A percentile compares a stretch with the other conserved stretches of the same genome.
Evolutionary conservation across 225 moss, liverwort and hornwort genomes (phyloP).

Genomic region (Marchantia polymorpha): DNA sequence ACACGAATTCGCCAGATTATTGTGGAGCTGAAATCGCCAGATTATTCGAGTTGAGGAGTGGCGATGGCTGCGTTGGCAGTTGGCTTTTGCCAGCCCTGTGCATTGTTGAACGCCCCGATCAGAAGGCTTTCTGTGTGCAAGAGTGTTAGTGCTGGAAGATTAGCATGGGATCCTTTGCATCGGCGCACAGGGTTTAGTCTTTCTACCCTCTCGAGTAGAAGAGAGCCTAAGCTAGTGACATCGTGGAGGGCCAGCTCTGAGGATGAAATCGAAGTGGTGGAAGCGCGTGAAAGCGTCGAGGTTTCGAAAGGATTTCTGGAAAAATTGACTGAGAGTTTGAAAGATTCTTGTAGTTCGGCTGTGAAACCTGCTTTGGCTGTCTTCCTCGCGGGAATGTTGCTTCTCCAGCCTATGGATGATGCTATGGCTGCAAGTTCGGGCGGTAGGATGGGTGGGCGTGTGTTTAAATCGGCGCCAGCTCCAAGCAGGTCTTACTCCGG

Average conservation of each 20-base stretch:
- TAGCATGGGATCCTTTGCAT: slow-evolving; percentile 34
- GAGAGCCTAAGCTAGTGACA: neutral
- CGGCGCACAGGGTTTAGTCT: neutral
- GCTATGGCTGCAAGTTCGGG: slow-evolving; percentile 42
- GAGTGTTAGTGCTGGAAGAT: neutral
- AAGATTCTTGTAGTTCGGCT: neutral
- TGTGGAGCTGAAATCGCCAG: neutral
- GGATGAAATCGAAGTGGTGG: neutral
- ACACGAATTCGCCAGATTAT: neutral
- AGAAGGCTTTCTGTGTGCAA: neutral
- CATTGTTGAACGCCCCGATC: neutral
- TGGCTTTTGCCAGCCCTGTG: slow-evolving; percentile 18
- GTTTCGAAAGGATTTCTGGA: neutral
- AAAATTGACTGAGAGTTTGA: neutral
- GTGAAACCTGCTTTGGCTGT: slow-evolving; percentile 36
- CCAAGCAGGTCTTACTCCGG: slow-evolving; percentile 35
- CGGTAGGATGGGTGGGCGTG: slow-evolving; percentile 39
- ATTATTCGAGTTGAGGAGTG: neutral
- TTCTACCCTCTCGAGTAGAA: neutral
- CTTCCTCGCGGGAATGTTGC: slow-evolving; percentile 28
- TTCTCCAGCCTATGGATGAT: slow-evolving; percentile 34
- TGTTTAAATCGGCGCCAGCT: slow-evolving; percentile 22
- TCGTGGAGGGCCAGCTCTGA: slow-evolving; percentile 23
- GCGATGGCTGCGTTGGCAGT: slow-evolving; percentile 29
- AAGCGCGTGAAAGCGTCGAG: neutral